Percentiles rank a stretch among this genome's conserved stretches.
Evolutionary conservation across 2,329 filamentous ascomycete genomes (phyloP).

Genomic region (Colletotrichum liriopes): DNA sequence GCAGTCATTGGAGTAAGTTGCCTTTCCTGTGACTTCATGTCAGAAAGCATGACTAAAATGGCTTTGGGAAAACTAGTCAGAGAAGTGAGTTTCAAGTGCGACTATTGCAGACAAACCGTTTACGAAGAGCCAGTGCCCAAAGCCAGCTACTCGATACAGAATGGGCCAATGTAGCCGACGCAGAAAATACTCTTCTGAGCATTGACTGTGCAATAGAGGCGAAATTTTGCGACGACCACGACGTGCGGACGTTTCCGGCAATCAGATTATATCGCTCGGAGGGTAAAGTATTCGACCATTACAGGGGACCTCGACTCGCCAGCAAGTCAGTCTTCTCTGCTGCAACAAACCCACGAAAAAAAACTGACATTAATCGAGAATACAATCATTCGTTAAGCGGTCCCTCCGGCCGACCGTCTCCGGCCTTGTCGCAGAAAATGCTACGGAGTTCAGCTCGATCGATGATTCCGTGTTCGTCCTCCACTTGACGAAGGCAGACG

Average conservation of each 20-base stretch:
- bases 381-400: constrained; percentile 26
- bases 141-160: constrained; percentile 42
- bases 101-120: constrained; percentile 1
- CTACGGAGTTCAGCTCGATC: constrained; percentile 51
- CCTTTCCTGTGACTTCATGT: neutral
- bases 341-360: neutral
- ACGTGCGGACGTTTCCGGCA: constrained; percentile 62
- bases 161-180: constrained; percentile 39
- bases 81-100: constrained; percentile 1
- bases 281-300: constrained; percentile 52
- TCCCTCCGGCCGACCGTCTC: constrained; percentile 46
- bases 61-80: neutral
- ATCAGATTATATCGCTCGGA: constrained; percentile 59
- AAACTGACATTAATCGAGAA: constrained; percentile 42
- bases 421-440: constrained; percentile 16
- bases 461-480: constrained; percentile 63
- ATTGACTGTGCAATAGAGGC: constrained; percentile 58
- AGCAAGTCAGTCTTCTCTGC: constrained; percentile 48
- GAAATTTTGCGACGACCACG: constrained; percentile 58
- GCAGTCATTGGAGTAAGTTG: constrained; percentile 15
- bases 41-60: neutral
- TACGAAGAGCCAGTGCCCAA: constrained; percentile 36
- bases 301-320: constrained; percentile 61
- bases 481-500: constrained; percentile 51
- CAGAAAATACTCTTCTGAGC: constrained; percentile 46